Evolutionary conservation across 2,329 filamentous ascomycete species (phyloP), one percentile per base, ranked within the genome.

Genomic region (Fusarium buharicum): DNA sequence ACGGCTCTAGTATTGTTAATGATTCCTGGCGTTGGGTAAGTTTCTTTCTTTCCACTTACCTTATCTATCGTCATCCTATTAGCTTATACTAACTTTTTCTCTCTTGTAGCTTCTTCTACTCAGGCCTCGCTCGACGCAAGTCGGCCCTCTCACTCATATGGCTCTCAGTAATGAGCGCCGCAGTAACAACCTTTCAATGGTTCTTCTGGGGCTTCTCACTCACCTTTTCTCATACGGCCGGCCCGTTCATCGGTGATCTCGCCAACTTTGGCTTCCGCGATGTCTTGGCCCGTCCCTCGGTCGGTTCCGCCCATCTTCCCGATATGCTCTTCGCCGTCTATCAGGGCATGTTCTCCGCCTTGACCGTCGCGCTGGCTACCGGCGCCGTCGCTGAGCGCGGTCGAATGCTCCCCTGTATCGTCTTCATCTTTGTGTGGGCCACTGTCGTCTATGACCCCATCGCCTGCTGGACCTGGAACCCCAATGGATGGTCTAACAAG

Each of bases 381-480:
- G 92, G 92, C 59, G 92, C 92, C 44, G 90, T 93, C 28, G 92
- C 92, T 47, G 93, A 97, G 75, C 86, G 93, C 67, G 93, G 93
- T 59, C 87, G 92, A 59, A 93, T 96, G 88, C 86, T 95, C 6
- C 92, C 93, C 12, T 93, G 90, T 74, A 86, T 96, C 66, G 82
- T 96, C 71, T 96, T 96, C 82, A 95, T 96, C 89, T 94, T 97
- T 72, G 80, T 96, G 74, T 97, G 93, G 93, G 84, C 90, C 1
- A 97, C 93, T 6, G 73, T 96, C 56, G 90, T 97, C 73, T 97
- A 97, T 77, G 92, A 97, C 70, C 90, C 92, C 2, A 93, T 97
- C 73, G 93, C 93, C 40, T 96, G 92, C 83, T 97, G 93, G 93
- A 96, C 91, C 9, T 97, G 93, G 93, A 96, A 96, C 74, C 77